Conservation (phyloP, 2,329 filamentous ascomycete genomes). For the Penicillium sp. region DNA sequence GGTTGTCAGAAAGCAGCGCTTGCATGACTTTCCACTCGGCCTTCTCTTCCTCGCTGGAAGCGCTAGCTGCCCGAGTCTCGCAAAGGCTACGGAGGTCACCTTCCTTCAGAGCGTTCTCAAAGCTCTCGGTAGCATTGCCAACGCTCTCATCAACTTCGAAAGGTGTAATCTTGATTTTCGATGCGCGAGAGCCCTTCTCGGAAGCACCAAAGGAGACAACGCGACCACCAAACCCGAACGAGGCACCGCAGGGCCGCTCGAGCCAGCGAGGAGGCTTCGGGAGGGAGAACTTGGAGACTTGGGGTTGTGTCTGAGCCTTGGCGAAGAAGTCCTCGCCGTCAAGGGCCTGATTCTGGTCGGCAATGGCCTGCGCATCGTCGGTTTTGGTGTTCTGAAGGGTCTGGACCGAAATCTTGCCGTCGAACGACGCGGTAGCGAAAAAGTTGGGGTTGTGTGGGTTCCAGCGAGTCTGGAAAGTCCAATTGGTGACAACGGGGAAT, state of each 20-base stretch:
- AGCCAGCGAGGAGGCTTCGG: slow-evolving; percentile 86
- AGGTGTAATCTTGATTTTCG: slow-evolving; percentile 78
- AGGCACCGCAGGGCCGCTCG: slow-evolving; percentile 77
- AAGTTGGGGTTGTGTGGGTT: slow-evolving; percentile 90
- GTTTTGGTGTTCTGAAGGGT: slow-evolving; percentile 92
- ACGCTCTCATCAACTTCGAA: slow-evolving; percentile 86
- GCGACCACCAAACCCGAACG: slow-evolving; percentile 95
- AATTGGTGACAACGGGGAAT: slow-evolving; percentile 97
- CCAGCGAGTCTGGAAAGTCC: slow-evolving; percentile 95
- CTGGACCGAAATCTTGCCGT: slow-evolving; percentile 92
- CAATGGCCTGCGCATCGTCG: slow-evolving; percentile 60
- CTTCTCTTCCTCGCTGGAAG: slow-evolving; percentile 85
- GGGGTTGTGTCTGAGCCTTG: slow-evolving; percentile 86
- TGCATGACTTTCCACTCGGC: slow-evolving; percentile 95
- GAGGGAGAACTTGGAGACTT: slow-evolving; percentile 84
- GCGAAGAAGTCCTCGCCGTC: slow-evolving; percentile 97
- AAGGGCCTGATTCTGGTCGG: slow-evolving; percentile 64
- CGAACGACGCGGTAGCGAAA: slow-evolving; percentile 92
- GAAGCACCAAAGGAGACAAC: slow-evolving; percentile 69
- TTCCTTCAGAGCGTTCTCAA: slow-evolving; percentile 75
- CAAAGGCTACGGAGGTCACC: slow-evolving; percentile 79
- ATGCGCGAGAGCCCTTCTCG: slow-evolving; percentile 64
- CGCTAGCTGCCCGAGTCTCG: slow-evolving; percentile 70
- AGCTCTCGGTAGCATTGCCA: slow-evolving; percentile 78
- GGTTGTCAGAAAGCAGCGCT: slow-evolving; percentile 78